Conservation (phyloP, 352 stramenopile species). For the Sclerospora graminicola region DNA sequence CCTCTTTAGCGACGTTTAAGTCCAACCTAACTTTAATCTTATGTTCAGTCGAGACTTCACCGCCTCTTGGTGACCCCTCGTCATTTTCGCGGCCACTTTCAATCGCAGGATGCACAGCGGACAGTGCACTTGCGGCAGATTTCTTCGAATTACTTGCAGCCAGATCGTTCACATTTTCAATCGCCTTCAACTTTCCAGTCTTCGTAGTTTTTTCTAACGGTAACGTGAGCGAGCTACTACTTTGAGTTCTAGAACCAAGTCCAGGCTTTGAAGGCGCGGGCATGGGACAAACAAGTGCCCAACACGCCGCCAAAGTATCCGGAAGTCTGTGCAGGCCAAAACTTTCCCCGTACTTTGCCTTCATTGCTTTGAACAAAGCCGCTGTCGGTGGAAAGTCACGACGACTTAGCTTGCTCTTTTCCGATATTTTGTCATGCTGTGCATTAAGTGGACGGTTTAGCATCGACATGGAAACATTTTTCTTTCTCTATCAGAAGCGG, state of each 20-base stretch:
- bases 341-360: constrained; percentile 70
- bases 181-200: neutral
- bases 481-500: constrained; percentile 52
- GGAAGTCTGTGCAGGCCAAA: constrained; percentile 65
- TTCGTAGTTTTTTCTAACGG: constrained; percentile 6
- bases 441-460: constrained; percentile 45
- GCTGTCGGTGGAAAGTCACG: constrained; percentile 78
- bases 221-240: neutral
- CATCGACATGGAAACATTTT: constrained; percentile 70
- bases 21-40: constrained; percentile 7
- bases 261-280: constrained; percentile 52
- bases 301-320: constrained; percentile 61
- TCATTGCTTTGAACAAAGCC: constrained; percentile 78
- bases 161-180: neutral
- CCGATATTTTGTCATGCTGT: constrained; percentile 59
- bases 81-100: constrained; percentile 1
- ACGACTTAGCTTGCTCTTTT: constrained; percentile 73
- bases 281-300: constrained; percentile 64
- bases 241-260: constrained; percentile 16
- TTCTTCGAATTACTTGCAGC: neutral
- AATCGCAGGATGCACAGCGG: neutral
- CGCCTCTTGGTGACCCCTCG: neutral
- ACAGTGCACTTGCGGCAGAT: constrained; percentile 6
- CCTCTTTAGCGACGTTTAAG: constrained; percentile 6
- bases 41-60: constrained; percentile 5